Evolutionary conservation across 495 filamentous ascomycete genomes (phyloP), one percentile per base, ranked within the genome.

Genomic region (Penicillium nucicola): DNA sequence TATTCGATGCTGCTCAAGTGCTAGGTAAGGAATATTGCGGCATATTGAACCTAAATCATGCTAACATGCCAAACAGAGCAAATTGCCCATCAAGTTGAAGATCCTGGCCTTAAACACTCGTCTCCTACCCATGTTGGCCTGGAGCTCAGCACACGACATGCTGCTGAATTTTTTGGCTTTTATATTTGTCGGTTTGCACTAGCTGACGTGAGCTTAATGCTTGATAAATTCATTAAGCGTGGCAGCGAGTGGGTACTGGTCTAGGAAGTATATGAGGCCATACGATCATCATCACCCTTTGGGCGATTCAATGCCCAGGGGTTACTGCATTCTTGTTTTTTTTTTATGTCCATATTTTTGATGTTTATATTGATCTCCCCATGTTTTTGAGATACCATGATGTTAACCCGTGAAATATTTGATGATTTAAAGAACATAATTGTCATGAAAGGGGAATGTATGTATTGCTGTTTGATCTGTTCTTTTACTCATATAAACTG

Each of bases 161-260:
- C 93, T 9, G 89, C 95, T 25, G 93, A 97, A 62, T 98, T 98
- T 72, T 98, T 98, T 66, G 92, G 85, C 23, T 96, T 98, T 69
- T 97, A 90, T 64, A 78, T 98, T 14, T 97, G 92, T 67, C 88
- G 95, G 13, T 98, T 97, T 64, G 90, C 90, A 23, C 68, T 97
- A 39, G 76, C 86, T 7, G 93, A 98, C 68, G 72, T 98, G 52
- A 78, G 83, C 34, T 61, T 96, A 65, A 80, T 98, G 74, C 76
- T 97, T 62, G 93, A 98, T 68, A 98, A 97, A 68, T 97, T 92
- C 62, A 84, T 98, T 64, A 97, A 97, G 77, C 81, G 92, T 51
- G 90, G 92, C 30, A 95, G 84, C 57, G 92, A 98, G 72, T 97
- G 92, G 92, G 93, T 95, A 39, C 74, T 96, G 53, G 77, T 77